Conservation (phyloP, 202 grass and related monocot species). For the Saccharum hybrid region DNA sequence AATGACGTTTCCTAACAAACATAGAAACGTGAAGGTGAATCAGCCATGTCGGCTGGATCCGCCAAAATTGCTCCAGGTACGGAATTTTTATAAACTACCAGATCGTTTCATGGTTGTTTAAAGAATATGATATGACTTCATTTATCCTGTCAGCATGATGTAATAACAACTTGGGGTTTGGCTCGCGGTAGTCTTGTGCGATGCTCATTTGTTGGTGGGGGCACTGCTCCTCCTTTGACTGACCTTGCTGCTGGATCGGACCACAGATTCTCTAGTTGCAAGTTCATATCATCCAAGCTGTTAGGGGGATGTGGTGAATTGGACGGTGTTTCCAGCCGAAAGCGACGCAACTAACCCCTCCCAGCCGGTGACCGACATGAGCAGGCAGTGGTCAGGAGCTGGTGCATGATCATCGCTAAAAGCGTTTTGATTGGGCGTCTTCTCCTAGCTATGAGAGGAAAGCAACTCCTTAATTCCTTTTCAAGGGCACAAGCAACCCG, state of each 20-base stretch:
- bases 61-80: background rate
- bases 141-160: slow-evolving; percentile 32
- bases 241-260: slow-evolving; percentile 3
- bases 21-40: slow-evolving; percentile 23
- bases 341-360: background rate
- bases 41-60: background rate
- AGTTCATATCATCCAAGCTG: slow-evolving; percentile 46
- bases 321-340: slow-evolving; percentile 20
- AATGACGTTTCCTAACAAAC: background rate
- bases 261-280: slow-evolving; percentile 38
- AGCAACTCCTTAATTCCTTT: slow-evolving; percentile 38
- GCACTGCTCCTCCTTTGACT: slow-evolving; percentile 36
- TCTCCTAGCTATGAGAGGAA: background rate
- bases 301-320: slow-evolving; percentile 5
- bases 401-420: slow-evolving; percentile 18
- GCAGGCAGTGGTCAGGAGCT: background rate
- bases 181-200: background rate
- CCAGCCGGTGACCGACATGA: slow-evolving; percentile 5
- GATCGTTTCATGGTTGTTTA: slow-evolving; percentile 19
- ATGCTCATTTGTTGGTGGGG: slow-evolving; percentile 42
- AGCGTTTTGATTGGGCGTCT: background rate
- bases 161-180: background rate
- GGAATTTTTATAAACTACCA: background rate
- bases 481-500: slow-evolving; percentile 20
- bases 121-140: background rate